These are phyloP conservation scores for Vaccinium macrocarpon DNA, from an alignment of 148 eudicot species.

Conservation along the genomic window DNA sequence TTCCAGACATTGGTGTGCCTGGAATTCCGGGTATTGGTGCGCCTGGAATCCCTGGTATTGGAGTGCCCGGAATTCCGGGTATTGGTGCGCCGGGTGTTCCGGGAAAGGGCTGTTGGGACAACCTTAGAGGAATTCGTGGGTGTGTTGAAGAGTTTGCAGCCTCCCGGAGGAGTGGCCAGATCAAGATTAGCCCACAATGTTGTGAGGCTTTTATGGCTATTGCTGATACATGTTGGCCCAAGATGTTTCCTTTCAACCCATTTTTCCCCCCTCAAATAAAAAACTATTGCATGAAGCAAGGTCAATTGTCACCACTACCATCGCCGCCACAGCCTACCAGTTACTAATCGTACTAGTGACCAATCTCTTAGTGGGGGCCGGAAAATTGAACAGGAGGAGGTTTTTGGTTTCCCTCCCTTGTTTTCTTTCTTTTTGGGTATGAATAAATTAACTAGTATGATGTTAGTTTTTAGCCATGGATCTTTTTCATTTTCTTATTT, in stretches of 20 bases:
- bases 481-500: background rate
- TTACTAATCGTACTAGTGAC: background rate
- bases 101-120: background rate
- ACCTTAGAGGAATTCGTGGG: background rate
- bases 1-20: background rate
- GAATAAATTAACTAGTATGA: background rate
- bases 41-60: background rate
- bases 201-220: background rate
- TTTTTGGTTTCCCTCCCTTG: background rate
- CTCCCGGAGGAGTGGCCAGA: background rate
- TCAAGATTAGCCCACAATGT: background rate
- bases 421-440: background rate
- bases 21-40: background rate
- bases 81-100: background rate
- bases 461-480: background rate
- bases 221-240: background rate
- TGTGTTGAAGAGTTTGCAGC: background rate
- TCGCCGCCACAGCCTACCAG: background rate
- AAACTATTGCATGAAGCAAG: background rate
- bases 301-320: background rate
- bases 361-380: background rate
- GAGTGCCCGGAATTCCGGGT: background rate
- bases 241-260: conserved; percentile 6
- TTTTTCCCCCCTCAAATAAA: background rate
- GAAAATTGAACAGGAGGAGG: background rate